A percentile compares a stretch with the other conserved stretches of the same genome.
Conservation (phyloP, 139 green algal species). For the Penium margaritaceum region DNA sequence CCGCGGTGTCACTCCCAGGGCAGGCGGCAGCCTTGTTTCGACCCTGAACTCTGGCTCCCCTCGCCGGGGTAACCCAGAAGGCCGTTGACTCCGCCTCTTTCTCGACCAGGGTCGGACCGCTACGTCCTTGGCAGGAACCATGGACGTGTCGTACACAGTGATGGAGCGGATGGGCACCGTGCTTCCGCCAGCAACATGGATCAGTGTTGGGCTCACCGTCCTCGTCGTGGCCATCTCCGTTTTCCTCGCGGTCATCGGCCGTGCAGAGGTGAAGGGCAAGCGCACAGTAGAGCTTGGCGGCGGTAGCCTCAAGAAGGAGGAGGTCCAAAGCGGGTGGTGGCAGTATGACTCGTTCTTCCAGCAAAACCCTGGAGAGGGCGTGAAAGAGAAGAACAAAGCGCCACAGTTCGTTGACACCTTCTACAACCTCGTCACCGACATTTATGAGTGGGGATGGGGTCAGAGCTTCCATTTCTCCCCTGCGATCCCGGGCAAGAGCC, state of each 20-base stretch:
- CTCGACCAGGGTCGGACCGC: too few relatives aligned
- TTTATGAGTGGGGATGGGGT: conserved; percentile 98
- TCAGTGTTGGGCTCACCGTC: too few relatives aligned
- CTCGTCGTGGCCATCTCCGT: too few relatives aligned
- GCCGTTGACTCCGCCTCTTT: too few relatives aligned
- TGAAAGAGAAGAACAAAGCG: conserved; percentile 30
- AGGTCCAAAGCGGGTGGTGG: conserved; percentile 44
- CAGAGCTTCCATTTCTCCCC: conserved; percentile 95
- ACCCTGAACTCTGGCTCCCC: too few relatives aligned
- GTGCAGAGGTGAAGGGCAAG: conserved; percentile 35
- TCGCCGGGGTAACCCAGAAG: too few relatives aligned
- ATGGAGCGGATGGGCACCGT: too few relatives aligned
- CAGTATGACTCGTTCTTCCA: conserved; percentile 49
- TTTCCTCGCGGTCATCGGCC: conserved; percentile 1
- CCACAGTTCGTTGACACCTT: conserved; percentile 46
- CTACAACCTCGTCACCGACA: conserved; percentile 65
- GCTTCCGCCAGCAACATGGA: too few relatives aligned
- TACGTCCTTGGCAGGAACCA: too few relatives aligned
- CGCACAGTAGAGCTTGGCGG: conserved; percentile 18
- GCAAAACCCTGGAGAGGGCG: conserved; percentile 28
- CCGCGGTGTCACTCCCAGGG: too few relatives aligned
- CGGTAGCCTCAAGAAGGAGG: conserved; percentile 23
- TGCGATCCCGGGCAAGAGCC: conserved; percentile 65
- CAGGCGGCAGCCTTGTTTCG: too few relatives aligned
- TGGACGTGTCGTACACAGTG: too few relatives aligned